phyloP scores from a whole-genome alignment of 768 basidiomycete genomes.

The Boletus pseudo-olivaceus region DNA sequence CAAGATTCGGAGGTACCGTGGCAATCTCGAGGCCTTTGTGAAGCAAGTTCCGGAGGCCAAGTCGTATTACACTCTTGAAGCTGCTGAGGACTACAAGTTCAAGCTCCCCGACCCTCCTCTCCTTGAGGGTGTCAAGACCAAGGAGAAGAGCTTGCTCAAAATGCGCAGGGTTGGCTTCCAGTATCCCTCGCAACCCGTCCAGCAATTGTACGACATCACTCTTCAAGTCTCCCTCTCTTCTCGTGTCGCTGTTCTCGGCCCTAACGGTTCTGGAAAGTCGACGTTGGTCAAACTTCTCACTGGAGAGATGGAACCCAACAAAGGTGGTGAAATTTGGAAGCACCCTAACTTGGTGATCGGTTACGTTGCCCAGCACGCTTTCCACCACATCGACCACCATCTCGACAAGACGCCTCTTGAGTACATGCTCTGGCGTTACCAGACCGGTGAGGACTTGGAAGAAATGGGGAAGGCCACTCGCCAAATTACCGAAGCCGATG shows the following conservation, averaged over 20 bases:
- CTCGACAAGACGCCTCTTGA: conserved; percentile 98
- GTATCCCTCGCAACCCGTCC: conserved; percentile 81
- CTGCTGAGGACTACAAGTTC: conserved; percentile 96
- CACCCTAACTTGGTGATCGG: conserved; percentile 99
- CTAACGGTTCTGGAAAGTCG: conserved; percentile 98
- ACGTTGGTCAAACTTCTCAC: conserved; percentile 96
- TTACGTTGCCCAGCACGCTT: conserved; percentile 98
- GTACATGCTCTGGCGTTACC: conserved; percentile 99
- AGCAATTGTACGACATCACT: conserved; percentile 91
- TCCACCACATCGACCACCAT: conserved; percentile 99
- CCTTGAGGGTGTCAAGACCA: conserved; percentile 99
- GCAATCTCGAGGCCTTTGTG: conserved; percentile 94
- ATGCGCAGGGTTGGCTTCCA: conserved; percentile 99
- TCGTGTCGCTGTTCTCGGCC: conserved; percentile 96
- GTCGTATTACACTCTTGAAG: conserved; percentile 96
- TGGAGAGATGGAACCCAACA: conserved; percentile 95
- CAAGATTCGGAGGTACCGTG: conserved; percentile 93
- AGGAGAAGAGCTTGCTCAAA: conserved; percentile 95
- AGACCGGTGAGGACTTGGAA: conserved; percentile 98
- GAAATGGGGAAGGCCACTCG: conserved; percentile 92
- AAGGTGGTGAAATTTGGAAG: conserved; percentile 97
- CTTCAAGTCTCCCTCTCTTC: conserved; percentile 98
- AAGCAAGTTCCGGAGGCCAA: conserved; percentile 94
- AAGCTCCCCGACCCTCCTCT: conserved; percentile 96
- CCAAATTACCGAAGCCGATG: conserved; percentile 83